Evolutionary conservation across 345 rosid species (phyloP).

Genomic region (Gossypium rotundifolium): DNA sequence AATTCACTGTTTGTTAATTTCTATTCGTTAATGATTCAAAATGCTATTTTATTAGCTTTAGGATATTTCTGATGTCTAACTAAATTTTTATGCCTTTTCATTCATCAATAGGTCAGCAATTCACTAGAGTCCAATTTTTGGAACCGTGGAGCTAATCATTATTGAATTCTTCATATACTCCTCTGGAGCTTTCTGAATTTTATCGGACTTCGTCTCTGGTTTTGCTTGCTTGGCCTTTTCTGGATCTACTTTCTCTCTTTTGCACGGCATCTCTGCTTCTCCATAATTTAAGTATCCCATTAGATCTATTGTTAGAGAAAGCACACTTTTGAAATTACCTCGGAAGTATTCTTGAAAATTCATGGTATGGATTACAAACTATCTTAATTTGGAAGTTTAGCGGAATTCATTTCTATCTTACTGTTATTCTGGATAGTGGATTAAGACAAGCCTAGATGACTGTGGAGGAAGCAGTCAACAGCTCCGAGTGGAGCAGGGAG

Average conservation of each 20-base stretch:
- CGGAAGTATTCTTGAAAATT: constrained; percentile 14
- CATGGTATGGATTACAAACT: constrained; percentile 16
- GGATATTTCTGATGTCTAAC: constrained; percentile 52
- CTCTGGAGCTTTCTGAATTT: constrained; percentile 29
- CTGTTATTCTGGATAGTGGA: constrained; percentile 13
- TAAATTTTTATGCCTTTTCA: constrained; percentile 35
- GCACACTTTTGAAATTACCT: constrained; percentile 15
- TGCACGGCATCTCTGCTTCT: constrained; percentile 22
- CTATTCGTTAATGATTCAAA: constrained; percentile 13
- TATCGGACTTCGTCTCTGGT: constrained; percentile 35
- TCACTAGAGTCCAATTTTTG: constrained; percentile 47
- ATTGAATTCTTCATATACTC: constrained; percentile 38
- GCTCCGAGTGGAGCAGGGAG: constrained; percentile 74
- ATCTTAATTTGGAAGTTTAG: constrained; percentile 18
- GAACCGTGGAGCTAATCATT: constrained; percentile 42
- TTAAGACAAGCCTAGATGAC: constrained; percentile 40
- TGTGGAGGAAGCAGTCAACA: constrained; percentile 55
- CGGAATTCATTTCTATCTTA: constrained; percentile 15
- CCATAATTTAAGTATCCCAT: constrained; percentile 19
- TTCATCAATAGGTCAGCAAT: constrained; percentile 40
- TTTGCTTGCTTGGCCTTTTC: constrained; percentile 31
- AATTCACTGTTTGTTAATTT: constrained; percentile 29
- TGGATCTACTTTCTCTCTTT: constrained; percentile 18
- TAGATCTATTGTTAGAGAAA: constrained; percentile 15
- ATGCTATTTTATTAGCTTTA: constrained; percentile 33